Percentiles rank a stretch among this genome's conserved stretches.
phyloP scores from a whole-genome alignment of 208 protist genomes.

The Crithidia acanthocephali region DNA sequence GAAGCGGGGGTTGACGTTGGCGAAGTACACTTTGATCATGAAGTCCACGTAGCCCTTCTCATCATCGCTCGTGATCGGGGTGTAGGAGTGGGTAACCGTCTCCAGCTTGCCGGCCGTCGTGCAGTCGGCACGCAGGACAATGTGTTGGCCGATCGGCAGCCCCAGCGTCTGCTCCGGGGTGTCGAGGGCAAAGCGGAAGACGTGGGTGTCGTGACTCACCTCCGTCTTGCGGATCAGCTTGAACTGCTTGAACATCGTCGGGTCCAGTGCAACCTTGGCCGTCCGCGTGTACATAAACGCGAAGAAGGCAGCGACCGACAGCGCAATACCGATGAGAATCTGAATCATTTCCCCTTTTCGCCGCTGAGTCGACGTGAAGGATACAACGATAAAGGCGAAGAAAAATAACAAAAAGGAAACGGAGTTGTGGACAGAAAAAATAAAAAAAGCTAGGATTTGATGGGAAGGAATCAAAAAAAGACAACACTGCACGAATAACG shows the following conservation, averaged over 20 bases:
- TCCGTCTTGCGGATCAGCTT: constrained; percentile 57
- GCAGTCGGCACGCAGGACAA: constrained; percentile 60
- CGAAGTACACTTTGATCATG: constrained; percentile 94
- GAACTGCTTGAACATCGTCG: constrained; percentile 58
- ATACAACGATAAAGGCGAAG: background rate
- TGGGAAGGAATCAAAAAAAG: constrained; percentile 2
- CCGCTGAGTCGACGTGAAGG: background rate
- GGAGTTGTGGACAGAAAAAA: background rate
- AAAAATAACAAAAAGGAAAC: background rate
- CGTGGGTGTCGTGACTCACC: constrained; percentile 70
- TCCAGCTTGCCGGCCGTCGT: constrained; percentile 50
- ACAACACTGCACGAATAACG: no score
- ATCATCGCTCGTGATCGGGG: constrained; percentile 88
- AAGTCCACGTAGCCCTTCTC: constrained; percentile 93
- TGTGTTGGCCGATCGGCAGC: constrained; percentile 85
- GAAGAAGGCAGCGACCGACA: constrained; percentile 33
- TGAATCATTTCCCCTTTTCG: constrained; percentile 20
- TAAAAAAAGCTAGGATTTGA: constrained; percentile 11
- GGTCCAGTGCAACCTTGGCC: constrained; percentile 50
- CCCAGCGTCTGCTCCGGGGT: constrained; percentile 54
- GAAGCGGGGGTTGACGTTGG: constrained; percentile 80
- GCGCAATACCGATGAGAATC: constrained; percentile 27
- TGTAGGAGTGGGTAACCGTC: constrained; percentile 86
- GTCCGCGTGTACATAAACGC: constrained; percentile 32
- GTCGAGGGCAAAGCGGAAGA: constrained; percentile 87